Evolutionary conservation across 495 filamentous ascomycete genomes (phyloP).

Genomic region (Neurospora sp.): DNA sequence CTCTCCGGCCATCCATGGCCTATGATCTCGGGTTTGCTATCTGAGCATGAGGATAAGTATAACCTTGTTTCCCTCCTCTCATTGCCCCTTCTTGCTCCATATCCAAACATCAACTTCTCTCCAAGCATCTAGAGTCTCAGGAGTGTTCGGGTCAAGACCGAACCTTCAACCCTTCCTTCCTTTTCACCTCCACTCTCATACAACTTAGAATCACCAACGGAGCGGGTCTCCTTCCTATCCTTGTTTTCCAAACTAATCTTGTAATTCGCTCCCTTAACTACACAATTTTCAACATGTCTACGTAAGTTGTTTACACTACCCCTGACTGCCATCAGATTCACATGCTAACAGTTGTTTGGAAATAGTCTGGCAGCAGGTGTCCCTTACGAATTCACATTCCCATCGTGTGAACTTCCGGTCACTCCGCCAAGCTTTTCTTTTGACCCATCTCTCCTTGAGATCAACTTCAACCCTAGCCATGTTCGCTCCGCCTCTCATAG

Average conservation of each 20-base stretch:
- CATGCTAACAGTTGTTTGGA: conserved; percentile 14
- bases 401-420: conserved; percentile 31
- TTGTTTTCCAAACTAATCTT: conserved; percentile 19
- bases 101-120: conserved; percentile 19
- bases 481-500: conserved; percentile 43
- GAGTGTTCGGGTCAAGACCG: conserved; percentile 16
- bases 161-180: conserved; percentile 10
- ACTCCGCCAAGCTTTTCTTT: conserved; percentile 44
- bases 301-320: conserved; percentile 25
- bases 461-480: conserved; percentile 36
- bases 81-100: conserved; percentile 19
- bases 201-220: conserved; percentile 14
- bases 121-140: conserved; percentile 14
- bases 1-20: conserved; percentile 26
- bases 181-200: conserved; percentile 12
- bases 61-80: conserved; percentile 24
- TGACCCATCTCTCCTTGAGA: conserved; percentile 43
- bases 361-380: conserved; percentile 40
- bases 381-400: conserved; percentile 43
- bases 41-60: conserved; percentile 26
- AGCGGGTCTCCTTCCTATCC: conserved; percentile 31
- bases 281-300: conserved; percentile 38
- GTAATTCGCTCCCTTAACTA: conserved; percentile 21
- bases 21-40: conserved; percentile 18
- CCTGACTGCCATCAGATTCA: neutral